Conservation (phyloP, 2,329 filamentous ascomycete genomes). For the Chrysoporthe austroafricana region DNA sequence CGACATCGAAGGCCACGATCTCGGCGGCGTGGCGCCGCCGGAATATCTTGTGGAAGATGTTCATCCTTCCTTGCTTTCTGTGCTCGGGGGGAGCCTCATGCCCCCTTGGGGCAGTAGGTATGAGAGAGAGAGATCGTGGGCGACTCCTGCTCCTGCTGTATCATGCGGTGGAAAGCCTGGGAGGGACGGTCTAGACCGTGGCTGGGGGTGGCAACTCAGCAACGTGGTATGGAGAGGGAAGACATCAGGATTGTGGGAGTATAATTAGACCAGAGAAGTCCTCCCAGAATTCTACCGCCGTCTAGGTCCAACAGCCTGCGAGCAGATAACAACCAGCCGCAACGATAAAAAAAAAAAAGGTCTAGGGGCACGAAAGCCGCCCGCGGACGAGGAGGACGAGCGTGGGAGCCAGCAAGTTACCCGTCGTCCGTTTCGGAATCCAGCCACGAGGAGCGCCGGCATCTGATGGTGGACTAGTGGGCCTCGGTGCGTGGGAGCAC, state of each 20-base stretch:
- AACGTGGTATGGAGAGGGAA: conserved; percentile 1
- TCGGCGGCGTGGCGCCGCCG: conserved; percentile 27
- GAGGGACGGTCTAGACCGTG: not conserved
- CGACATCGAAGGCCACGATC: conserved; percentile 28
- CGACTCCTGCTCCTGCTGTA: not conserved
- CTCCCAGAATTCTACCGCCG: not conserved
- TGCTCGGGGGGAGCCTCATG: conserved; percentile 4
- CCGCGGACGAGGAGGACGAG: conserved; percentile 5
- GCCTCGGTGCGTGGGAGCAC: not conserved
- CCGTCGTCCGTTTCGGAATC: conserved; percentile 8
- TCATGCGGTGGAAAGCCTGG: not conserved
- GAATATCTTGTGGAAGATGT: conserved; percentile 15
- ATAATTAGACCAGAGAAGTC: not conserved
- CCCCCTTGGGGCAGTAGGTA: not conserved
- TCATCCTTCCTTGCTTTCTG: conserved; percentile 17
- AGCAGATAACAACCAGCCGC: not conserved
- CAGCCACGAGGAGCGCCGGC: conserved; percentile 12
- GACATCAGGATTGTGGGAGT: not conserved
- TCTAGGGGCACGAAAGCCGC: not conserved
- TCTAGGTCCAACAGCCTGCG: not conserved
- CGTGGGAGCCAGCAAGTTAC: not conserved
- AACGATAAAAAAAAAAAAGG: not conserved
- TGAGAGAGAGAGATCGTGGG: not conserved
- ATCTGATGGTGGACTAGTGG: conserved; percentile 1
- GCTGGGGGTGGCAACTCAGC: not conserved